phyloP scores from a whole-genome alignment of 1,139 yeast genomes.

The Hyphopichia fennica region DNA sequence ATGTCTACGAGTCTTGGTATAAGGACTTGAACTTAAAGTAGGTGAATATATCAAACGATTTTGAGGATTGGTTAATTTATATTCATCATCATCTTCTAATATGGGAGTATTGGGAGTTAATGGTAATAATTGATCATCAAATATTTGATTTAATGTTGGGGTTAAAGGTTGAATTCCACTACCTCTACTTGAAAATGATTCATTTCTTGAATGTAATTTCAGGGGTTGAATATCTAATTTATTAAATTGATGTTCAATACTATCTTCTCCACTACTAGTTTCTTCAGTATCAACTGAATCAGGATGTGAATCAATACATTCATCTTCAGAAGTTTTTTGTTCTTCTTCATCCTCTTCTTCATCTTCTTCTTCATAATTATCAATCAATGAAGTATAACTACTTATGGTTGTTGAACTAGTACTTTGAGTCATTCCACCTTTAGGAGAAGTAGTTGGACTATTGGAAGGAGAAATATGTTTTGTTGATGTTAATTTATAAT shows the following conservation, averaged over 20 bases:
- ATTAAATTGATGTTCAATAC: neutral
- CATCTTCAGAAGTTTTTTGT: neutral
- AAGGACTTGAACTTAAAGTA: neutral
- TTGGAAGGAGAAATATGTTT: neutral
- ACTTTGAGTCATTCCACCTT: constrained; percentile 1
- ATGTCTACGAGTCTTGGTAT: neutral
- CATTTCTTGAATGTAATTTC: neutral
- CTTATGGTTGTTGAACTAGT: constrained; percentile 16
- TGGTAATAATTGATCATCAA: constrained; percentile 10
- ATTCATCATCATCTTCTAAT: constrained; percentile 11
- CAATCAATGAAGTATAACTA: constrained; percentile 27
- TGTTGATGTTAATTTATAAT: constrained; percentile 1
- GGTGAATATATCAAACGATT: neutral
- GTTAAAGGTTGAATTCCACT: constrained; percentile 4
- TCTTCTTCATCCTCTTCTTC: constrained; percentile 9
- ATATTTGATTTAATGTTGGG: constrained; percentile 4
- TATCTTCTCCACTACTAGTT: neutral
- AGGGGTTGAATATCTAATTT: constrained; percentile 15
- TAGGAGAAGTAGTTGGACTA: neutral
- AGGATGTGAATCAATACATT: neutral
- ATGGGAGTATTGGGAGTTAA: constrained; percentile 23
- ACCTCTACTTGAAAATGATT: neutral
- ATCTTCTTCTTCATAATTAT: constrained; percentile 16
- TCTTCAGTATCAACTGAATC: constrained; percentile 1
- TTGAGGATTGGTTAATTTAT: neutral